These are phyloP conservation scores for Xeromyces bisporus DNA, from an alignment of 495 filamentous ascomycete genomes.

Conservation along the genomic window DNA sequence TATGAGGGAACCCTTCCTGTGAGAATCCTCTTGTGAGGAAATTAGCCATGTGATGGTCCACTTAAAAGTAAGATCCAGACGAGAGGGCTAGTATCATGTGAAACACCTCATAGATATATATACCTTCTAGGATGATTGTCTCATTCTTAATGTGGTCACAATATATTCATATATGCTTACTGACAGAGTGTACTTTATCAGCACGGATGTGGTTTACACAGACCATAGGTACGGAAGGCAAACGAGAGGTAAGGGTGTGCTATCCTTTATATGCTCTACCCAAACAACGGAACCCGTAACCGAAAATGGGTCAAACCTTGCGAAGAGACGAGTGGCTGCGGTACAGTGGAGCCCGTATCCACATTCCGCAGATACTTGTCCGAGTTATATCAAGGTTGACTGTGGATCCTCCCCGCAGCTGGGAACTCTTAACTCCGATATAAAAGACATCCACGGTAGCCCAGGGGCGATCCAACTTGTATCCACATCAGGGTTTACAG, in stretches of 20 bases:
- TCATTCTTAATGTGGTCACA: too few species aligned
- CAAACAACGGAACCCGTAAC: conserved; percentile 1
- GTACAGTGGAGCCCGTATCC: conserved; percentile 1
- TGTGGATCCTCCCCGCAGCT: conserved; percentile 1
- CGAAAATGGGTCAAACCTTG: conserved; percentile 1
- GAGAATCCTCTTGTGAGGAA: too few species aligned
- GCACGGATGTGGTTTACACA: too few species aligned
- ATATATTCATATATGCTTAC: not conserved
- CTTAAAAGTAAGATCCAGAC: too few species aligned
- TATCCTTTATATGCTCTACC: not conserved
- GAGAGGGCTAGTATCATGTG: too few species aligned
- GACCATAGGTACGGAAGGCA: not conserved
- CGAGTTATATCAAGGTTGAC: conserved; percentile 1
- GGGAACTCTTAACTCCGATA: conserved; percentile 1
- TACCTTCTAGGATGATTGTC: too few species aligned
- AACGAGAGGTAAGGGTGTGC: not conserved
- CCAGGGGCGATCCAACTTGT: not conserved
- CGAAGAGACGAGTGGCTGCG: conserved; percentile 1
- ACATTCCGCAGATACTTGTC: conserved; percentile 1
- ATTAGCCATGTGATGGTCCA: too few species aligned
- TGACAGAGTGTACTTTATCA: too few species aligned
- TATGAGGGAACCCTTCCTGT: too few species aligned
- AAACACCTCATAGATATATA: too few species aligned
- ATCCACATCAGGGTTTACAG: not conserved
- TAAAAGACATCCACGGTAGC: not conserved